Conservation (phyloP, 228 moss, liverwort and hornwort genomes). For the Sphagnum fallax region DNA sequence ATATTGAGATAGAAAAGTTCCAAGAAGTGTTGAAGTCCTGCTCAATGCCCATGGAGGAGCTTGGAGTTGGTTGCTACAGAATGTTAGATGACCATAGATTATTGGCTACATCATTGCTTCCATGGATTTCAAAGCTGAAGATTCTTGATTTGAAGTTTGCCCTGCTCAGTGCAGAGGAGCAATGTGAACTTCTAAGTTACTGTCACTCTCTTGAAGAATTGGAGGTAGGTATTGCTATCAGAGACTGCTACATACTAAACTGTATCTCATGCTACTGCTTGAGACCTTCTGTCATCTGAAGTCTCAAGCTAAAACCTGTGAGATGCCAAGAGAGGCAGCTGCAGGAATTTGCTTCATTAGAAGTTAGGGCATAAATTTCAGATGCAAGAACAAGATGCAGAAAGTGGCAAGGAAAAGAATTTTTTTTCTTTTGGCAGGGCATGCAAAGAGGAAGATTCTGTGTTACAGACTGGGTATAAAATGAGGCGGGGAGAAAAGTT, state of each 20-base stretch:
- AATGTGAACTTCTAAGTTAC: slow-evolving; percentile 20
- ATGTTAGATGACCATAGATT: slow-evolving; percentile 12
- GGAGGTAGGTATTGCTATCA: slow-evolving; percentile 8
- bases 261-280: background rate
- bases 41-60: slow-evolving; percentile 25
- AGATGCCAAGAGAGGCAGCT: background rate
- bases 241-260: no score
- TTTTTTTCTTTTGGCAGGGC: no score
- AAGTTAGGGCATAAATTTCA: no score
- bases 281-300: background rate
- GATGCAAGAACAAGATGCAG: no score
- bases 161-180: slow-evolving; percentile 14
- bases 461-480: background rate
- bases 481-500: background rate
- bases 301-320: background rate
- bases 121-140: slow-evolving; percentile 20
- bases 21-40: slow-evolving; percentile 32
- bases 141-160: slow-evolving; percentile 27
- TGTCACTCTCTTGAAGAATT: slow-evolving; percentile 31
- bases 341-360: no score
- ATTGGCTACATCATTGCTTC: slow-evolving; percentile 8
- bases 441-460: background rate
- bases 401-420: no score
- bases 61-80: slow-evolving; percentile 60
- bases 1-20: slow-evolving; percentile 55